Percentiles rank a stretch among this genome's conserved stretches.
Conservation (phyloP, 306 rosid genomes). For the Sphenostylis stenocarpa region DNA sequence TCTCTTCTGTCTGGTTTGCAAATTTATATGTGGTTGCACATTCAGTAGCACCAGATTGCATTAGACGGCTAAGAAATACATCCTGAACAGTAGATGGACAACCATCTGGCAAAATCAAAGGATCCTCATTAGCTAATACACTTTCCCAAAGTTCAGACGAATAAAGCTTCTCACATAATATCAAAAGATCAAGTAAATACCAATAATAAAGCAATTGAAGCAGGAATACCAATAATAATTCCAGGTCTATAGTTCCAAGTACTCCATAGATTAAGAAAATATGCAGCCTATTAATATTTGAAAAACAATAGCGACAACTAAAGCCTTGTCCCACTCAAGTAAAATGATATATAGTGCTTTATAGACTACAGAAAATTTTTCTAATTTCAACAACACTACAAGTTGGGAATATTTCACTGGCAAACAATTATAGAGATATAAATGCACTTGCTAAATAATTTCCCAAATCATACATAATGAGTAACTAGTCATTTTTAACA, state of each 20-base stretch:
- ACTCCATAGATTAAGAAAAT: not conserved
- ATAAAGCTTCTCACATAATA: conserved; percentile 4
- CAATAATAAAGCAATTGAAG: too few species aligned
- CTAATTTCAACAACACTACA: not conserved
- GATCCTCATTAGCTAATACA: conserved; percentile 23
- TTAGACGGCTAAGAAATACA: conserved; percentile 70
- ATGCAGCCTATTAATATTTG: not conserved
- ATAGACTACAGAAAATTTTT: not conserved
- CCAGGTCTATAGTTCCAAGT: not conserved
- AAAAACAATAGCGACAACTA: not conserved
- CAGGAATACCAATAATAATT: not conserved
- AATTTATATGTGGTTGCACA: conserved; percentile 55
- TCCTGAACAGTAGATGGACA: conserved; percentile 56
- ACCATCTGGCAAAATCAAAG: conserved; percentile 58
- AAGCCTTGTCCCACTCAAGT: not conserved
- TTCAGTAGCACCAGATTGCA: conserved; percentile 90
- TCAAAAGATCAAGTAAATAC: not conserved
- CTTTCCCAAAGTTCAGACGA: conserved; percentile 2
- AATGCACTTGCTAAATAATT: not conserved
- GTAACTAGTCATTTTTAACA: not conserved
- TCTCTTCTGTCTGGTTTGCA: conserved; percentile 49
- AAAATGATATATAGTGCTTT: not conserved
- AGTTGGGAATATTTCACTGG: not conserved
- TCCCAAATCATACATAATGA: not conserved
- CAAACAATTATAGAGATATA: not conserved